These are phyloP conservation scores for Penicillium coprophilum DNA, from an alignment of 495 filamentous ascomycete species.

Conservation along the genomic window DNA sequence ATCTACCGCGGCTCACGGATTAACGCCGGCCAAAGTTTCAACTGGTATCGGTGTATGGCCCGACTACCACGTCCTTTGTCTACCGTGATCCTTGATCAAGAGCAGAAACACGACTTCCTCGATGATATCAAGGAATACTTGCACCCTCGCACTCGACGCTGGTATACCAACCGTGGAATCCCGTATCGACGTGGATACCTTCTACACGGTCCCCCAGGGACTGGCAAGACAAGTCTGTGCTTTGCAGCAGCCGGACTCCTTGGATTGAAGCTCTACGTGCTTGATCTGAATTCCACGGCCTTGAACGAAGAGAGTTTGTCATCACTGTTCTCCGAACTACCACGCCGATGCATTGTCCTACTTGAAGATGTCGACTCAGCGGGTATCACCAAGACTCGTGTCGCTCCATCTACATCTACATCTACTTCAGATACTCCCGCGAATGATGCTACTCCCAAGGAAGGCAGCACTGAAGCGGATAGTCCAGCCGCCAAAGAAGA, in stretches of 20 bases:
- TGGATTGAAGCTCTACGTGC: constrained; percentile 46
- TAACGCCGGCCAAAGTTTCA: constrained; percentile 33
- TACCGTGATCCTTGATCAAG: constrained; percentile 77
- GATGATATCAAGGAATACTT: constrained; percentile 88
- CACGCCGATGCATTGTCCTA: constrained; percentile 46
- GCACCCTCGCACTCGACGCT: constrained; percentile 66
- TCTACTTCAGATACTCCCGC: neutral
- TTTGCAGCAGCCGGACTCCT: constrained; percentile 47
- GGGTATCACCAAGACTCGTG: constrained; percentile 57
- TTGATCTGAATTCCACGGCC: constrained; percentile 44
- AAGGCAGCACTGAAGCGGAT: neutral
- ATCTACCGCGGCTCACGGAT: constrained; percentile 58
- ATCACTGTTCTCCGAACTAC: constrained; percentile 62
- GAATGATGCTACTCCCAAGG: neutral
- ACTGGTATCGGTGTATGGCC: constrained; percentile 66
- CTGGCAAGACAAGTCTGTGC: constrained; percentile 53
- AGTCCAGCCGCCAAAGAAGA: constrained; percentile 3
- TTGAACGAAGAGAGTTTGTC: constrained; percentile 67
- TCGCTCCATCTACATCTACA: neutral
- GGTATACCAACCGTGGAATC: constrained; percentile 73
- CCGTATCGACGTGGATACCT: constrained; percentile 51
- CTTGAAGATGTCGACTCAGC: constrained; percentile 52
- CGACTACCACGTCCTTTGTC: constrained; percentile 74
- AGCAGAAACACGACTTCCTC: constrained; percentile 69
- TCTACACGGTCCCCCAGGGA: constrained; percentile 50